phyloP scores from a whole-genome alignment of 805 yeast genomes.

The Ogataea polymorpha region DNA sequence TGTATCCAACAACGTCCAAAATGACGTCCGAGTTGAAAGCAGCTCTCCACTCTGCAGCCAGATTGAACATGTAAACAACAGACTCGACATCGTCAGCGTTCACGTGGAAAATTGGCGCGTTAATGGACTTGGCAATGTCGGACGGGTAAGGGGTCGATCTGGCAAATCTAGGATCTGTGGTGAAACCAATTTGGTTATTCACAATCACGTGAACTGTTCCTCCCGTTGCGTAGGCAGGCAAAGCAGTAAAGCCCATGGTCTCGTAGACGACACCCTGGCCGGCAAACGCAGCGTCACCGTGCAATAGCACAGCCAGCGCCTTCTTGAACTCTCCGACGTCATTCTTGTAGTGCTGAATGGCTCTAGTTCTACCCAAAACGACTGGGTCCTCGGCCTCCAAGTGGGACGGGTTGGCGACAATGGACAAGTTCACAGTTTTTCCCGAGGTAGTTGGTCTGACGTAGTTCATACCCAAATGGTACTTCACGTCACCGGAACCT shows the following conservation, averaged over 20 bases:
- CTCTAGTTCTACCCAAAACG: slow-evolving; percentile 96
- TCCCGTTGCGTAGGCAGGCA: slow-evolving; percentile 96
- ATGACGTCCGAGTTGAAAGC: slow-evolving; percentile 95
- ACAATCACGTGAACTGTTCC: slow-evolving; percentile 96
- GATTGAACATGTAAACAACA: slow-evolving; percentile 82
- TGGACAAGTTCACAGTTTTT: slow-evolving; percentile 87
- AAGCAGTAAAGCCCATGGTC: slow-evolving; percentile 89
- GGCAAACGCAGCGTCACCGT: slow-evolving; percentile 99
- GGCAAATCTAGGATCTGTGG: slow-evolving; percentile 96
- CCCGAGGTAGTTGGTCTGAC: slow-evolving; percentile 99
- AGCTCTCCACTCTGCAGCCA: slow-evolving; percentile 99
- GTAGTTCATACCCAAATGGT: slow-evolving; percentile 99
- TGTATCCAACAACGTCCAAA: slow-evolving; percentile 95
- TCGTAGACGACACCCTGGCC: slow-evolving; percentile 99
- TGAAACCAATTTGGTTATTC: slow-evolving; percentile 98
- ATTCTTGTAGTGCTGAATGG: slow-evolving; percentile 86
- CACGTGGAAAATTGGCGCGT: slow-evolving; percentile 99
- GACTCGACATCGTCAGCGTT: slow-evolving; percentile 98
- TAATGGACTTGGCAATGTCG: slow-evolving; percentile 93
- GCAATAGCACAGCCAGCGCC: slow-evolving; percentile 89
- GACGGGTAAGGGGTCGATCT: slow-evolving; percentile 98
- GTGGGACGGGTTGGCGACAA: slow-evolving; percentile 99
- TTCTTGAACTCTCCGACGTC: slow-evolving; percentile 80
- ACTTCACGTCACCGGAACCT: slow-evolving; percentile 98
- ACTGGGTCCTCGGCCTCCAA: slow-evolving; percentile 99